Conservation (phyloP, 1,139 yeast genomes). For the Kodamaea arcana region DNA sequence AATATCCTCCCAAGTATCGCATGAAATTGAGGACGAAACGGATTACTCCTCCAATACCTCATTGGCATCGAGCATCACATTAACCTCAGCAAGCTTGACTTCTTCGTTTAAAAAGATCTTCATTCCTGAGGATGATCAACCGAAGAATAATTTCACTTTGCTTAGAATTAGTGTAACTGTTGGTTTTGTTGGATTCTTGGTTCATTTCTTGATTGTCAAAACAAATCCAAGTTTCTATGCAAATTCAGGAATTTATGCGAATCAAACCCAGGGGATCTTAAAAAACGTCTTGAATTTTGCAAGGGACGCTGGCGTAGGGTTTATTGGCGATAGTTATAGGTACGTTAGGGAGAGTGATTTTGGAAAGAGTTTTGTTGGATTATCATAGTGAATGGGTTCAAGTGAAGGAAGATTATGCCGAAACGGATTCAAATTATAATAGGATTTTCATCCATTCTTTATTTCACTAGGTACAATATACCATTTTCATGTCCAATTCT, state of each 20-base stretch:
- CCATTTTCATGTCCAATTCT: no score
- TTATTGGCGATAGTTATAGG: slow-evolving; percentile 11
- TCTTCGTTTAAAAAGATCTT: slow-evolving; percentile 34
- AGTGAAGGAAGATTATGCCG: no score
- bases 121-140: slow-evolving; percentile 11
- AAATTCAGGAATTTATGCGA: no score
- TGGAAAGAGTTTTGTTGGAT: neutral
- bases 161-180: slow-evolving; percentile 34
- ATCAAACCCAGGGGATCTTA: slow-evolving; percentile 8
- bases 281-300: slow-evolving; percentile 5
- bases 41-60: slow-evolving; percentile 24
- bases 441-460: no score
- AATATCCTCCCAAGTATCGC: slow-evolving; percentile 20
- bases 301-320: slow-evolving; percentile 1
- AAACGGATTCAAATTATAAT: no score
- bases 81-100: slow-evolving; percentile 28
- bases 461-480: no score
- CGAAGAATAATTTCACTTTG: slow-evolving; percentile 9
- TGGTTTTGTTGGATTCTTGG: slow-evolving; percentile 38
- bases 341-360: slow-evolving; percentile 10
- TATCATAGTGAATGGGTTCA: no score
- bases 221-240: slow-evolving; percentile 12
- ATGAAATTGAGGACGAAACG: slow-evolving; percentile 19
- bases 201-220: slow-evolving; percentile 34
- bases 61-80: slow-evolving; percentile 37